A percentile compares a stretch with the other conserved stretches of the same genome.
Evolutionary conservation across 768 basidiomycete species (phyloP).

Genomic region (Mycena rosella): DNA sequence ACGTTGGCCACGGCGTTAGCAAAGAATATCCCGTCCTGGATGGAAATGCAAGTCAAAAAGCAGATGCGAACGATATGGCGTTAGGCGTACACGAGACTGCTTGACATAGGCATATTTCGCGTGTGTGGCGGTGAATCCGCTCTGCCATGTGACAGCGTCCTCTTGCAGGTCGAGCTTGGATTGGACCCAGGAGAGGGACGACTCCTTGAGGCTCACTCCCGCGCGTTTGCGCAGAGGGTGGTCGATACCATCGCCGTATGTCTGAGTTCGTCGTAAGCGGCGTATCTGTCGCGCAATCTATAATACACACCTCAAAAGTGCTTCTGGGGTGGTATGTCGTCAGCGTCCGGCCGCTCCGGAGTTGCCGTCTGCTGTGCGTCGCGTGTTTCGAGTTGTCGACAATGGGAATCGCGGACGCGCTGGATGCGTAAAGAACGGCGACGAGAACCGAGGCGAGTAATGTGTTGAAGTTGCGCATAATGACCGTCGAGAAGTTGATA

Average conservation of each 20-base stretch:
- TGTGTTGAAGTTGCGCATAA: constrained; percentile 2
- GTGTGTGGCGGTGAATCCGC: constrained; percentile 44
- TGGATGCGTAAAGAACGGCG: background rate
- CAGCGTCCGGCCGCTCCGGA: background rate
- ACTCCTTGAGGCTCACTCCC: constrained; percentile 38
- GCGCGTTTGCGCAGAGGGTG: constrained; percentile 47
- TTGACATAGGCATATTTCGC: constrained; percentile 46
- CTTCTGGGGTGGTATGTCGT: background rate
- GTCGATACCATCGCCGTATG: constrained; percentile 47
- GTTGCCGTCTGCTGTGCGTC: constrained; percentile 2
- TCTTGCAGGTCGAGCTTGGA: constrained; percentile 41
- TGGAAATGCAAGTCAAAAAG: background rate
- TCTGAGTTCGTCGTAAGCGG: constrained; percentile 32
- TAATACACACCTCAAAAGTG: background rate
- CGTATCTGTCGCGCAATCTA: no score
- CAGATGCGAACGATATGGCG: background rate
- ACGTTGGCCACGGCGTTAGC: constrained; percentile 5
- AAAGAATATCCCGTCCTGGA: background rate
- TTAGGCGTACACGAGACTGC: constrained; percentile 40
- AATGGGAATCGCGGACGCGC: background rate
- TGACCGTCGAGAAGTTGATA: background rate
- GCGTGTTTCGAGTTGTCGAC: background rate
- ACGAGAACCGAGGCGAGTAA: background rate
- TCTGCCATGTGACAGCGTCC: constrained; percentile 41
- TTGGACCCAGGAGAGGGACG: constrained; percentile 43